Evolutionary conservation across 2,329 filamentous ascomycete species (phyloP).

Genomic region (Dichotomopilus funicola): DNA sequence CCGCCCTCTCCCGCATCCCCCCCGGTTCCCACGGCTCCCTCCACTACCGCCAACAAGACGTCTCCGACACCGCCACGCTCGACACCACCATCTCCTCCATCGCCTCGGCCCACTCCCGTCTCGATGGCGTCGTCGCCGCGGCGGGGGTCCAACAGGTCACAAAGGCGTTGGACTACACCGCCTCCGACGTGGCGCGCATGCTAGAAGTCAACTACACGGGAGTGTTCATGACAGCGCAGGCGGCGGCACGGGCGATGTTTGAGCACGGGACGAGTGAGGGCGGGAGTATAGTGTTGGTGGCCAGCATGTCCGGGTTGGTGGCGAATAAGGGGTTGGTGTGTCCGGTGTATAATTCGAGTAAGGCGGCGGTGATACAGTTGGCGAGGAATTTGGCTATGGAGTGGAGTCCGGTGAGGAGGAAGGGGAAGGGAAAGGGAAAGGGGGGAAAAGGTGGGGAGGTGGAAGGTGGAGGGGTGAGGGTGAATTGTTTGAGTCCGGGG

Average conservation of each 20-base stretch:
- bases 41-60: conserved; percentile 72
- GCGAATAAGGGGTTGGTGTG: conserved; percentile 54
- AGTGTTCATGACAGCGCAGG: conserved; percentile 77
- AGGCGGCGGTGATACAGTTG: conserved; percentile 67
- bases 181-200: conserved; percentile 69
- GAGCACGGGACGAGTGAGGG: conserved; percentile 40
- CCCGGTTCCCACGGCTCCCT: conserved; percentile 59
- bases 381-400: conserved; percentile 63
- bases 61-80: conserved; percentile 63
- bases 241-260: conserved; percentile 70
- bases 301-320: conserved; percentile 61
- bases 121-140: conserved; percentile 71
- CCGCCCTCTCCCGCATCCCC: conserved; percentile 57
- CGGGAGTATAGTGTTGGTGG: conserved; percentile 60
- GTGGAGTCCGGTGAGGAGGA: conserved; percentile 39
- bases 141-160: conserved; percentile 76
- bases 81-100: conserved; percentile 63
- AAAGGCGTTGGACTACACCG: conserved; percentile 70
- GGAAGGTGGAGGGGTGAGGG: conserved; percentile 56
- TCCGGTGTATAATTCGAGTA: conserved; percentile 69
- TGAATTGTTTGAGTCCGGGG: conserved; percentile 75
- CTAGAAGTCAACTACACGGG: conserved; percentile 81
- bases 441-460: no score
- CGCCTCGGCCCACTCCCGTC: conserved; percentile 58
- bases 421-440: conserved; percentile 33